Evolutionary conservation across 163 green algal genomes (phyloP).

Genomic region (Trebouxiophyceae sp.): DNA sequence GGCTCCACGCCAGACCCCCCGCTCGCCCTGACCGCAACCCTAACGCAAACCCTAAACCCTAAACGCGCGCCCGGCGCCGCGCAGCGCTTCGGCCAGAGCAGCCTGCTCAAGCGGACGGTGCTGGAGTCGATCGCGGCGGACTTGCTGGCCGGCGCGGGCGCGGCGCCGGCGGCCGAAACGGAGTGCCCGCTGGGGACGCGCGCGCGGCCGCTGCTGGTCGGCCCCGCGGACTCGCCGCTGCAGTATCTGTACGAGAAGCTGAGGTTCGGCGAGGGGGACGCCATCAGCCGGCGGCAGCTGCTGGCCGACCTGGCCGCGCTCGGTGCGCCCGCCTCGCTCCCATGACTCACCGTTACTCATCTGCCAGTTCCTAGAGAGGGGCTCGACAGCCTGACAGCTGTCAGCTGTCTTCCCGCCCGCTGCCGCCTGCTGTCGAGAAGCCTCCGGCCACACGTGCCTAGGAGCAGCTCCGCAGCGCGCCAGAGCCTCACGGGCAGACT

Average conservation of each 20-base stretch:
- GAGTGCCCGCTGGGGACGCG: constrained; percentile 3
- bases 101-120: constrained; percentile 56
- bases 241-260: constrained; percentile 8
- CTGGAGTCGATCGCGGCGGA: constrained; percentile 78
- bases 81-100: constrained; percentile 43
- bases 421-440: too few species aligned
- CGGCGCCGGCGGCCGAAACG: background rate
- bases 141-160: constrained; percentile 27
- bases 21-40: too few species aligned
- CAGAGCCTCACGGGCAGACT: background rate
- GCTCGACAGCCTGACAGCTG: too few species aligned
- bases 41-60: too few species aligned
- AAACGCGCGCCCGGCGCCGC: too few species aligned
- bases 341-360: too few species aligned
- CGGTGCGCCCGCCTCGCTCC: too few species aligned
- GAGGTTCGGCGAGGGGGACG: constrained; percentile 24
- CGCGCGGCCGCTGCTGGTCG: constrained; percentile 6
- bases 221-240: constrained; percentile 11
- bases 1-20: too few species aligned
- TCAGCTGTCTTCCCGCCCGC: too few species aligned
- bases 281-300: constrained; percentile 24
- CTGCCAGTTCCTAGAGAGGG: too few species aligned
- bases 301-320: too few species aligned
- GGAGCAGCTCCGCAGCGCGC: constrained; percentile 10
- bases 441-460: too few species aligned